Percentiles rank a stretch among this genome's conserved stretches.
These are phyloP conservation scores for Corchorus capsularis DNA, from an alignment of 345 rosid genomes.

Conservation along the genomic window DNA sequence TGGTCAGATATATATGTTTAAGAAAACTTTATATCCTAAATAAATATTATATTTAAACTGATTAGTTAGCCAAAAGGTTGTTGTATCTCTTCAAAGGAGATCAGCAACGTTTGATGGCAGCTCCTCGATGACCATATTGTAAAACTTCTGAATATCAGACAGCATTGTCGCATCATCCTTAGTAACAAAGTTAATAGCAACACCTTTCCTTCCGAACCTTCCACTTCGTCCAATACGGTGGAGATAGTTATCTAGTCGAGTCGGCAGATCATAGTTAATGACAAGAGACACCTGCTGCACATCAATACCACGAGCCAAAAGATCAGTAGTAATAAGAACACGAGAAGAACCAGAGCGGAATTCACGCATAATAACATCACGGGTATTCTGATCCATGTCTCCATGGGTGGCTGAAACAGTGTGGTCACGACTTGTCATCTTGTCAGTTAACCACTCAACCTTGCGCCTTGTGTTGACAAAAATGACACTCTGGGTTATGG, in stretches of 20 bases:
- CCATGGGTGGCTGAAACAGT: slow-evolving; percentile 66
- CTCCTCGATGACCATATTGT: slow-evolving; percentile 26
- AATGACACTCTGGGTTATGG: slow-evolving; percentile 45
- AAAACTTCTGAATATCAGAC: slow-evolving; percentile 70
- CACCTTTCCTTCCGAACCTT: slow-evolving; percentile 81
- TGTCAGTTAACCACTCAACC: slow-evolving; percentile 90
- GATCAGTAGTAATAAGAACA: no score
- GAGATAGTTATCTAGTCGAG: slow-evolving; percentile 86
- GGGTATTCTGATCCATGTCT: no score
- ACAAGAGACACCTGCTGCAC: slow-evolving; percentile 78
- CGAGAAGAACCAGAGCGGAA: no score
- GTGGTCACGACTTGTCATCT: slow-evolving; percentile 84
- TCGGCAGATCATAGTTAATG: slow-evolving; percentile 81
- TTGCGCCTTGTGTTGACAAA: slow-evolving; percentile 90
- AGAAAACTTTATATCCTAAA: neutral
- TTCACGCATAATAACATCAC: no score
- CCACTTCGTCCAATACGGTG: slow-evolving; percentile 47
- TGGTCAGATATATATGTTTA: slow-evolving; percentile 36
- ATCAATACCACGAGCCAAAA: no score
- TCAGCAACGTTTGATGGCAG: slow-evolving; percentile 67
- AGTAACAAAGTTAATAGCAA: slow-evolving; percentile 73
- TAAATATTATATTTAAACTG: slow-evolving; percentile 23
- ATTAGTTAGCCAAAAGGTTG: slow-evolving; percentile 33
- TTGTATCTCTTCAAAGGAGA: slow-evolving; percentile 43
- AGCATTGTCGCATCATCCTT: slow-evolving; percentile 66